Evolutionary conservation across 108 stramenopile species (phyloP).

Genomic region (Skeletonema marinoi): DNA sequence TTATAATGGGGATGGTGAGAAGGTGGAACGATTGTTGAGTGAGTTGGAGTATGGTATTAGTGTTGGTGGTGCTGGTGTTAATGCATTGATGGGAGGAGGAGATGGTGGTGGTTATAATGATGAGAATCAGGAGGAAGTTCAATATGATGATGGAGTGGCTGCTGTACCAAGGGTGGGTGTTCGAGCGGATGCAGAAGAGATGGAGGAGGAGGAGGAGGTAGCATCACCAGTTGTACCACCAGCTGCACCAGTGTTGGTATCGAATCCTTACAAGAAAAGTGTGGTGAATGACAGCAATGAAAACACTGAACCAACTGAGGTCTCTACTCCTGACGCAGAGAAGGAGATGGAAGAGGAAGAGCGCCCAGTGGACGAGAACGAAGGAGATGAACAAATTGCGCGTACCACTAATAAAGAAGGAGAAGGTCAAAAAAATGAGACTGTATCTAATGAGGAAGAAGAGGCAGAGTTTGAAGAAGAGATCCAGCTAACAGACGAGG

Average conservation of each 20-base stretch:
- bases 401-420: not conserved
- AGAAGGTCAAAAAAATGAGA: not conserved
- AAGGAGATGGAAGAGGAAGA: slow-evolving; percentile 3
- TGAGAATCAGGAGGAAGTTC: not conserved
- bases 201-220: slow-evolving; percentile 42
- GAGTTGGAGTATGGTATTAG: slow-evolving; percentile 65
- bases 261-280: slow-evolving; percentile 28
- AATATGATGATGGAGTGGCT: not conserved
- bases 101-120: not conserved
- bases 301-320: slow-evolving; percentile 3
- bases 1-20: slow-evolving; percentile 61
- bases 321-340: not conserved
- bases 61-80: not conserved
- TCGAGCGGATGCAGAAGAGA: slow-evolving; percentile 31
- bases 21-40: slow-evolving; percentile 42
- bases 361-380: not conserved
- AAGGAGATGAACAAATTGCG: not conserved
- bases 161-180: slow-evolving; percentile 34
- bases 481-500: not conserved
- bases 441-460: not conserved
- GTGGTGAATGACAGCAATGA: slow-evolving; percentile 42
- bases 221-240: slow-evolving; percentile 28
- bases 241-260: slow-evolving; percentile 35
- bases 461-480: not conserved
- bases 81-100: not conserved